Conservation (phyloP, 2,329 filamentous ascomycete genomes). For the Didymella pomorum region DNA sequence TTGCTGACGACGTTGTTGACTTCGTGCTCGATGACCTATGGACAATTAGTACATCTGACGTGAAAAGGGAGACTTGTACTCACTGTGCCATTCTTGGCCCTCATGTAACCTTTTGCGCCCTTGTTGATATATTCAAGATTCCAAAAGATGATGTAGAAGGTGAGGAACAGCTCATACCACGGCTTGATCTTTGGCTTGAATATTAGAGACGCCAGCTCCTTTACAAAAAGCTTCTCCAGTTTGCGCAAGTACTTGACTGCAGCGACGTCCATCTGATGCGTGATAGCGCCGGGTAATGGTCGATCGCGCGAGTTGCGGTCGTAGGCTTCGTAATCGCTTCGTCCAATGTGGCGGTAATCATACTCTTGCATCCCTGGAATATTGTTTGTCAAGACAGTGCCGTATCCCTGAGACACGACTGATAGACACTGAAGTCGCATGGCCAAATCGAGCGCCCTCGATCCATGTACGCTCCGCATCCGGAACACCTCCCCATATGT, state of each 20-base stretch:
- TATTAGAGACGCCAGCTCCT: constrained; percentile 40
- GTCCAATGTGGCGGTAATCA: constrained; percentile 42
- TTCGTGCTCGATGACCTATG: constrained; percentile 41
- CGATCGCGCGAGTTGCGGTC: constrained; percentile 44
- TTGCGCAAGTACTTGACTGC: constrained; percentile 44
- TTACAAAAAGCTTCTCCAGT: constrained; percentile 41
- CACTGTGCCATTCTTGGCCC: constrained; percentile 47
- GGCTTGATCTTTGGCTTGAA: constrained; percentile 47
- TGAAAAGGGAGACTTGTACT: constrained; percentile 20
- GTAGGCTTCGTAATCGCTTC: constrained; percentile 47
- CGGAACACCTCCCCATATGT: constrained; percentile 47
- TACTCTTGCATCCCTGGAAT: constrained; percentile 45
- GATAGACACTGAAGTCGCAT: constrained; percentile 48
- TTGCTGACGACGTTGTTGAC: constrained; percentile 45
- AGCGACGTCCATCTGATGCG: constrained; percentile 49
- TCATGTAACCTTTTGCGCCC: constrained; percentile 46
- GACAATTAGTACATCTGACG: constrained; percentile 22
- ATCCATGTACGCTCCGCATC: constrained; percentile 32
- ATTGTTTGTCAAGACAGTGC: constrained; percentile 42
- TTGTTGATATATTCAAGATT: constrained; percentile 49
- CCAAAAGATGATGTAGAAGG: constrained; percentile 48
- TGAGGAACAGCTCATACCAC: constrained; percentile 49
- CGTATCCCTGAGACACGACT: constrained; percentile 49
- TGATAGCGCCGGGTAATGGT: constrained; percentile 47
- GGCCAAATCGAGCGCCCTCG: constrained; percentile 40